A percentile compares a stretch with the other conserved stretches of the same genome.
Evolutionary conservation across 2,329 filamentous ascomycete genomes (phyloP).

Genomic region (Trichoderma endophyticum): DNA sequence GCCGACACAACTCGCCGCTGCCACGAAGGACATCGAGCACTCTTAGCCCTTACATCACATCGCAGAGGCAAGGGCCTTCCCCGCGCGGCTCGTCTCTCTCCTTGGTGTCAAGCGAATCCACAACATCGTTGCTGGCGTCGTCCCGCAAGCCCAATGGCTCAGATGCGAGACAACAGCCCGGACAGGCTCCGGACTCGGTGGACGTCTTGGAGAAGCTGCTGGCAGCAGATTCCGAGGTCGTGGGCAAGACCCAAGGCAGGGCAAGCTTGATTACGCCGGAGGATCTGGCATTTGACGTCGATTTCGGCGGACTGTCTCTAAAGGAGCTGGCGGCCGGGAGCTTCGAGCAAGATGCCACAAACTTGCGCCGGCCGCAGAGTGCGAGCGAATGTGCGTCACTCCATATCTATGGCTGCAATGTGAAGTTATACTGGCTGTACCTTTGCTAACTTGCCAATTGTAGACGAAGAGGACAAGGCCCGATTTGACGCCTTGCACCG

Average conservation of each 20-base stretch:
- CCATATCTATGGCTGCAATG: background rate
- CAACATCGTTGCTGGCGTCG: conserved; percentile 67
- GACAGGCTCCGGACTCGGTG: conserved; percentile 60
- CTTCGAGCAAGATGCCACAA: conserved; percentile 21
- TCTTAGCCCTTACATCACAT: conserved; percentile 65
- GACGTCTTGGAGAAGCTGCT: conserved; percentile 60
- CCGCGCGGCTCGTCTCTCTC: conserved; percentile 77
- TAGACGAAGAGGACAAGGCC: conserved; percentile 75
- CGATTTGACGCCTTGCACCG: conserved; percentile 88
- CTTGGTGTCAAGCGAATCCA: conserved; percentile 73
- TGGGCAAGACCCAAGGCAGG: conserved; percentile 16
- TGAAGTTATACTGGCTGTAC: background rate
- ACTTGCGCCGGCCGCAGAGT: conserved; percentile 54
- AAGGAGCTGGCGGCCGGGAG: conserved; percentile 56
- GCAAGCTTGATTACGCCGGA: conserved; percentile 39
- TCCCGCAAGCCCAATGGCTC: conserved; percentile 66
- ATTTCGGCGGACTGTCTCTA: conserved; percentile 76
- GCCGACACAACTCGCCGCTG: conserved; percentile 69
- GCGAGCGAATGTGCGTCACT: conserved; percentile 65
- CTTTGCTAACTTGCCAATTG: background rate
- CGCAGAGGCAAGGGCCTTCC: conserved; percentile 63
- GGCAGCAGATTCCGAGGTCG: conserved; percentile 25
- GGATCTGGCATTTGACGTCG: conserved; percentile 64
- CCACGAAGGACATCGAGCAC: conserved; percentile 64
- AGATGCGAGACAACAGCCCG: conserved; percentile 55